Evolutionary conservation across 129 eudicot genomes (phyloP).

Genomic region (Centrapalus pauciflorus): DNA sequence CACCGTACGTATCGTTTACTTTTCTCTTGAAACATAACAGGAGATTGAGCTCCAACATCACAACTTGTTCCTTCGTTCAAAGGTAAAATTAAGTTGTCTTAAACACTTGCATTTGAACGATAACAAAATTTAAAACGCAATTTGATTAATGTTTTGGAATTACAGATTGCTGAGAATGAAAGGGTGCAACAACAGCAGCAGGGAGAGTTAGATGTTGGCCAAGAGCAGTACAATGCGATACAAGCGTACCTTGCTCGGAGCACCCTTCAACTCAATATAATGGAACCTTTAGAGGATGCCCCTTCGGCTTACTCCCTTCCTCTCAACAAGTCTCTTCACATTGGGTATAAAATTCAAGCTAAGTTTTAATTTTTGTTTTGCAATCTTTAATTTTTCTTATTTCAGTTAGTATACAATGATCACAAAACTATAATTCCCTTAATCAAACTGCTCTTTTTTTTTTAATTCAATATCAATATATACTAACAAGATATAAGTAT

Average conservation of each 20-base stretch:
- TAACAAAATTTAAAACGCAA: too few relatives aligned
- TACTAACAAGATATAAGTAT: neutral
- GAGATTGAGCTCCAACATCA: conserved; percentile 56
- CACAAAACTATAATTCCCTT: too few relatives aligned
- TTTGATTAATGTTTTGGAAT: neutral
- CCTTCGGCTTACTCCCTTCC: conserved; percentile 14
- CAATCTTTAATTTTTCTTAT: too few relatives aligned
- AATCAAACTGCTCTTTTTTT: too few relatives aligned
- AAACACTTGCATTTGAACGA: neutral
- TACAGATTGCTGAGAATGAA: conserved; percentile 54
- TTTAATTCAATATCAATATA: too few relatives aligned
- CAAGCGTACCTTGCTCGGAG: conserved; percentile 31
- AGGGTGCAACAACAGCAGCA: conserved; percentile 51
- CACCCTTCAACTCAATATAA: conserved; percentile 26
- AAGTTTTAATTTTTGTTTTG: neutral
- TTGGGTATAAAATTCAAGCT: conserved; percentile 20
- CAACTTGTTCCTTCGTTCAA: conserved; percentile 51
- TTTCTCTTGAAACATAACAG: conserved; percentile 21
- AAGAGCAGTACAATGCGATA: conserved; percentile 29
- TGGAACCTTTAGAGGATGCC: conserved; percentile 21
- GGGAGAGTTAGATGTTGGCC: conserved; percentile 28
- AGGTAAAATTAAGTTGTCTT: conserved; percentile 33
- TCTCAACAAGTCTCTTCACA: conserved; percentile 27
- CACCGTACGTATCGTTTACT: too few relatives aligned
- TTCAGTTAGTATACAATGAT: neutral